Conservation (phyloP, 2,329 filamentous ascomycete genomes). For the Niveomyces coronatus region DNA sequence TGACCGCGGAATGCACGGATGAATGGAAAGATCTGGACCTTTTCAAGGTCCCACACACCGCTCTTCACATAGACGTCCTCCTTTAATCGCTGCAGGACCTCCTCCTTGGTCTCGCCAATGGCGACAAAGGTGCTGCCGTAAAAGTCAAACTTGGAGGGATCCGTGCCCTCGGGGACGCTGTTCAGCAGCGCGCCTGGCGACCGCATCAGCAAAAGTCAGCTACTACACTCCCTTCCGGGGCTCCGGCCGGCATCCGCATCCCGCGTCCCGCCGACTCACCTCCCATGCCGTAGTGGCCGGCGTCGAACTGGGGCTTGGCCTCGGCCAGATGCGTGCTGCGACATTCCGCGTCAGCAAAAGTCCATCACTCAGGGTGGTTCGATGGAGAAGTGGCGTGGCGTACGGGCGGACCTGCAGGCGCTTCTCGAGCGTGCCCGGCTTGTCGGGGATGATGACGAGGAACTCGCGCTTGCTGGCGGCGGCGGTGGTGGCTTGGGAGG, state of each 20-base stretch:
- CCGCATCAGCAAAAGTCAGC: too few relatives aligned
- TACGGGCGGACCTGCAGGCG: slow-evolving; percentile 51
- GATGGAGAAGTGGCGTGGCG: background rate
- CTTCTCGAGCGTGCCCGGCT: slow-evolving; percentile 48
- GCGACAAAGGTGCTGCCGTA: slow-evolving; percentile 63
- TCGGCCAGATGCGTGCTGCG: slow-evolving; percentile 41
- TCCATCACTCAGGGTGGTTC: slow-evolving; percentile 17
- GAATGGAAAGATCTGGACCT: slow-evolving; percentile 44
- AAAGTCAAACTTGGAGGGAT: slow-evolving; percentile 52
- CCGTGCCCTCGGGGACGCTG: slow-evolving; percentile 51
- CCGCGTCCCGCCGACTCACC: slow-evolving; percentile 29
- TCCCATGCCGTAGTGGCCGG: slow-evolving; percentile 53
- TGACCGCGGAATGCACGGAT: slow-evolving; percentile 31
- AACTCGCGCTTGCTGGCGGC: slow-evolving; percentile 45
- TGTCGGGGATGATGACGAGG: slow-evolving; percentile 59
- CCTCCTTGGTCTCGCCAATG: slow-evolving; percentile 56
- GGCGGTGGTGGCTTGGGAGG: slow-evolving; percentile 16
- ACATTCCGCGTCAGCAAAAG: slow-evolving; percentile 9
- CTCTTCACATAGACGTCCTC: slow-evolving; percentile 61
- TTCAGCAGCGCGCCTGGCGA: slow-evolving; percentile 55
- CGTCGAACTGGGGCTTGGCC: slow-evolving; percentile 40
- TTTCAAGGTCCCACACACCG: slow-evolving; percentile 74
- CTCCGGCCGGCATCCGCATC: background rate
- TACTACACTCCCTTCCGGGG: background rate
- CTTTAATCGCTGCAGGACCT: slow-evolving; percentile 55